Conservation (phyloP, 805 yeast species). For the Myxozyma sirexii region DNA sequence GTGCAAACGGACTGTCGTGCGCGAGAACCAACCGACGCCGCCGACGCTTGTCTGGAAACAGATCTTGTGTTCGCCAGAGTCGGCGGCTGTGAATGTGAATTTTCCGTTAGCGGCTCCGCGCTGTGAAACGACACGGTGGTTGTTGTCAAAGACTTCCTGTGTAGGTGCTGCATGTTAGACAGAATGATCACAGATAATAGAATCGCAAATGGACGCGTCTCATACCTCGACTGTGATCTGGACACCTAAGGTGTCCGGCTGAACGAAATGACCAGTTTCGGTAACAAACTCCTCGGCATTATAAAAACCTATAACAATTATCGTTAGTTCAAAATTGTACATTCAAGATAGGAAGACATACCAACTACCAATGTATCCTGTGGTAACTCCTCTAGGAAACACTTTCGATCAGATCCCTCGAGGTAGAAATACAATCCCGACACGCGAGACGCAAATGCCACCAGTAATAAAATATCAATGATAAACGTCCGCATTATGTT, state of each 20-base stretch:
- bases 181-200: no score
- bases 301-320: constrained; percentile 47
- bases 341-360: constrained; percentile 36
- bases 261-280: constrained; percentile 53
- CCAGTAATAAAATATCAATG: neutral
- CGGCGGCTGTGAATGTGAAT: constrained; percentile 79
- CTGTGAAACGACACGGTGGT: constrained; percentile 76
- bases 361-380: constrained; percentile 81
- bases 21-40: constrained; percentile 64
- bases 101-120: constrained; percentile 62
- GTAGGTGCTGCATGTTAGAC: no score
- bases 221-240: constrained; percentile 68
- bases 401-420: constrained; percentile 71
- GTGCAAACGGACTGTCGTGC: constrained; percentile 62
- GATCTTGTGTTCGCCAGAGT: constrained; percentile 81
- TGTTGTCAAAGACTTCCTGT: constrained; percentile 75
- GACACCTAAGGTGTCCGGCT: constrained; percentile 56
- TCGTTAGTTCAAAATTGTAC: constrained; percentile 40
- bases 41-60: constrained; percentile 63
- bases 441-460: constrained; percentile 33
- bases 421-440: constrained; percentile 75
- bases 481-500: constrained; percentile 3
- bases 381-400: constrained; percentile 82
- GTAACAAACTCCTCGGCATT: constrained; percentile 66
- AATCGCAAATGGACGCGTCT: no score